phyloP scores from a whole-genome alignment of 495 filamentous ascomycete genomes.

The Hypoxylon perforatum region DNA sequence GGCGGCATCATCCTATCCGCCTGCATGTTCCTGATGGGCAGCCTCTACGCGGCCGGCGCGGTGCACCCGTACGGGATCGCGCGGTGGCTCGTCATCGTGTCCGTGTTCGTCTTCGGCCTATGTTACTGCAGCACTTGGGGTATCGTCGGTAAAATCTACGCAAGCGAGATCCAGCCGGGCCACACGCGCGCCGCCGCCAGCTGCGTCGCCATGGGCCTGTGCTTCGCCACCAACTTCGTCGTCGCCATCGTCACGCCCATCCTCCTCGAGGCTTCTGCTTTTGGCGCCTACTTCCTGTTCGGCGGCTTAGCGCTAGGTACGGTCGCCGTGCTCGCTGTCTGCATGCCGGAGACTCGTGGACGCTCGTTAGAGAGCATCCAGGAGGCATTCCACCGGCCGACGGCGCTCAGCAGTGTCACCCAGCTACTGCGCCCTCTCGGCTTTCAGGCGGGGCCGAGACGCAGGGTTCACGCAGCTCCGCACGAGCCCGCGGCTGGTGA shows the following conservation, averaged over 20 bases:
- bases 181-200: slow-evolving; percentile 64
- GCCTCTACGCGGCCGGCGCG: slow-evolving; percentile 60
- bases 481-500: slow-evolving; percentile 21
- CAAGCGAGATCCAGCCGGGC: slow-evolving; percentile 67
- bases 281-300: slow-evolving; percentile 71
- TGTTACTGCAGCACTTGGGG: slow-evolving; percentile 61
- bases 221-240: slow-evolving; percentile 65
- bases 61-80: slow-evolving; percentile 60
- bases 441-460: slow-evolving; percentile 12
- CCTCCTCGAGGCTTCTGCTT: slow-evolving; percentile 65
- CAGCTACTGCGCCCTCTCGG: slow-evolving; percentile 19
- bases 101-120: slow-evolving; percentile 56
- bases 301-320: slow-evolving; percentile 61
- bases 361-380: slow-evolving; percentile 68
- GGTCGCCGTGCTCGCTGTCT: slow-evolving; percentile 59
- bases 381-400: slow-evolving; percentile 57
- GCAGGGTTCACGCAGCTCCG: slow-evolving; percentile 11
- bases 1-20: slow-evolving; percentile 64
- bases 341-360: slow-evolving; percentile 72
- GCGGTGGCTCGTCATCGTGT: slow-evolving; percentile 66
- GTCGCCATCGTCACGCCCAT: slow-evolving; percentile 73
- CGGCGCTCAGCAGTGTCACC: slow-evolving; percentile 25
- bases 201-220: slow-evolving; percentile 56
- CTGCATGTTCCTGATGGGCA: slow-evolving; percentile 52
- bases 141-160: slow-evolving; percentile 66